Evolutionary conservation across 768 basidiomycete species (phyloP).

Genomic region (Tricholoma sp.): DNA sequence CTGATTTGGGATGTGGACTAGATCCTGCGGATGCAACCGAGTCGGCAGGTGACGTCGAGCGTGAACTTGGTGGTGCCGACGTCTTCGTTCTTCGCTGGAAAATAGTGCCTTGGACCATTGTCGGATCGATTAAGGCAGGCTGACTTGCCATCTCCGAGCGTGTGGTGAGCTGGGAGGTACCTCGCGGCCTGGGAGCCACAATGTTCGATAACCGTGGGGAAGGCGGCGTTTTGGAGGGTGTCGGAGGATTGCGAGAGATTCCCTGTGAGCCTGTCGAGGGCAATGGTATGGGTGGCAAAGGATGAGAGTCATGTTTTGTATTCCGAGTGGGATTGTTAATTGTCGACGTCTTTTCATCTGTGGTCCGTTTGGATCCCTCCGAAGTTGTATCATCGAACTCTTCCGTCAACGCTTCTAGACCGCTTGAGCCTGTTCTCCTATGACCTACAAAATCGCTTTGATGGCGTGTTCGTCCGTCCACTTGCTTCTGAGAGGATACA

Average conservation of each 20-base stretch:
- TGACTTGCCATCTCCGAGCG: slow-evolving; percentile 32
- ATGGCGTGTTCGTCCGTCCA: slow-evolving; percentile 33
- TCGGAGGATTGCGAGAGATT: slow-evolving; percentile 22
- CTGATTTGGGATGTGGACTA: slow-evolving; percentile 27
- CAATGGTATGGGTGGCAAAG: slow-evolving; percentile 62
- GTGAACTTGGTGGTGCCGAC: slow-evolving; percentile 54
- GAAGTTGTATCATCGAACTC: slow-evolving; percentile 38
- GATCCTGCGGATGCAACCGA: slow-evolving; percentile 41
- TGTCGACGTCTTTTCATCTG: slow-evolving; percentile 18
- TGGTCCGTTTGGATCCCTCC: slow-evolving; percentile 20
- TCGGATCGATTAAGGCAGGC: slow-evolving; percentile 50
- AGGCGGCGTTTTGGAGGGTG: slow-evolving; percentile 16
- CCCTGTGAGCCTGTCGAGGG: slow-evolving; percentile 27
- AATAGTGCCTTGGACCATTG: slow-evolving; percentile 61
- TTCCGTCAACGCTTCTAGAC: slow-evolving; percentile 59
- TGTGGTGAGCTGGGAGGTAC: slow-evolving; percentile 43
- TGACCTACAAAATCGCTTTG: slow-evolving; percentile 51
- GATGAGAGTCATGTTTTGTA: slow-evolving; percentile 51
- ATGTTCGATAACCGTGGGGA: slow-evolving; percentile 46
- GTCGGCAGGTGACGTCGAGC: slow-evolving; percentile 49
- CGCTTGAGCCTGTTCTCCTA: slow-evolving; percentile 49
- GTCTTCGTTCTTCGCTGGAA: slow-evolving; percentile 62
- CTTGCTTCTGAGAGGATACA: slow-evolving; percentile 22
- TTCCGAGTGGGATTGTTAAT: slow-evolving; percentile 29
- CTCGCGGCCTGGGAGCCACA: slow-evolving; percentile 48